Evolutionary conservation across 164 flowering plant genomes (phyloP).

Genomic region (grape (Vitis vinifera)): ASM3070453v1 NC_081811.1:350001-350500

Average conservation of each 20-base stretch:
- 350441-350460: slow-evolving; percentile 82
- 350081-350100: too few relatives aligned
- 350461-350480: slow-evolving; percentile 20
- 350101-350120: too few relatives aligned
- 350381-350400: slow-evolving; percentile 64
- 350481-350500: neutral
- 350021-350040: too few relatives aligned
- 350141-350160: too few relatives aligned
- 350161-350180: too few relatives aligned
- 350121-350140: too few relatives aligned
- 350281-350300: slow-evolving; percentile 5
- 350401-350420: slow-evolving; percentile 51
- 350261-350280: neutral
- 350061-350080: too few relatives aligned
- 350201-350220: neutral
- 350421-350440: slow-evolving; percentile 63
- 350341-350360: slow-evolving; percentile 62
- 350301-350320: slow-evolving; percentile 63
- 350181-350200: neutral
- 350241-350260: slow-evolving; percentile 5
- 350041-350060: too few relatives aligned
- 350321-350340: slow-evolving; percentile 88
- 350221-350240: slow-evolving; percentile 2
- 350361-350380: slow-evolving; percentile 43
- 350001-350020: too few relatives aligned